Evolutionary conservation across 2,329 filamentous ascomycete species (phyloP).

Genomic region (Sporothrix protearum): DNA sequence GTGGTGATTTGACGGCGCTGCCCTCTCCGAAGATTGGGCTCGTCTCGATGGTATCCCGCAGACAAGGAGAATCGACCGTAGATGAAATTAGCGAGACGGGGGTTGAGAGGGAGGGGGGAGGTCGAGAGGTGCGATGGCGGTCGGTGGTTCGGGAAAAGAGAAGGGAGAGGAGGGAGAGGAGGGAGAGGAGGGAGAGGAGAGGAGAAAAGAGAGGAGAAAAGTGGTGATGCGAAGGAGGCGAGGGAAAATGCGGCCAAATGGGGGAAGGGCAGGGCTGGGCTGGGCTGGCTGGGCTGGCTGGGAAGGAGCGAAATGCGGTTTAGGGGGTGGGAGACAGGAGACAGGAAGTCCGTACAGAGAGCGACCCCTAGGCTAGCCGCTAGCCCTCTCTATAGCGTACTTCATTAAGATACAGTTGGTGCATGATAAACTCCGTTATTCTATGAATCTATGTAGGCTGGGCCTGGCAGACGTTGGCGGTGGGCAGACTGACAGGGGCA

Average conservation of each 20-base stretch:
- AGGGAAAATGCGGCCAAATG: not conserved
- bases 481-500: slow-evolving; percentile 9
- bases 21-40: not conserved
- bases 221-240: slow-evolving; percentile 13
- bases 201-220: slow-evolving; percentile 6
- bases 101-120: not conserved
- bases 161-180: not conserved
- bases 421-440: no score
- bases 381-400: no score
- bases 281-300: not conserved
- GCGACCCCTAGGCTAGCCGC: not conserved
- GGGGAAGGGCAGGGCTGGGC: slow-evolving; percentile 7
- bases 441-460: no score
- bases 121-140: not conserved
- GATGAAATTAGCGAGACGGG: not conserved
- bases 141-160: not conserved
- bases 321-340: not conserved
- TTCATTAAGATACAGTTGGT: no score
- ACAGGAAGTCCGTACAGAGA: no score
- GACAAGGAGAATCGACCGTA: not conserved
- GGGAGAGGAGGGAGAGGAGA: not conserved
- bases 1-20: no score
- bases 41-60: no score
- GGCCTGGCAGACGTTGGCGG: not conserved
- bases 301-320: not conserved